Evolutionary conservation across 345 rosid species (phyloP), one percentile per base, ranked within the genome.

Genomic region (Ailanthus altissimus): DNA sequence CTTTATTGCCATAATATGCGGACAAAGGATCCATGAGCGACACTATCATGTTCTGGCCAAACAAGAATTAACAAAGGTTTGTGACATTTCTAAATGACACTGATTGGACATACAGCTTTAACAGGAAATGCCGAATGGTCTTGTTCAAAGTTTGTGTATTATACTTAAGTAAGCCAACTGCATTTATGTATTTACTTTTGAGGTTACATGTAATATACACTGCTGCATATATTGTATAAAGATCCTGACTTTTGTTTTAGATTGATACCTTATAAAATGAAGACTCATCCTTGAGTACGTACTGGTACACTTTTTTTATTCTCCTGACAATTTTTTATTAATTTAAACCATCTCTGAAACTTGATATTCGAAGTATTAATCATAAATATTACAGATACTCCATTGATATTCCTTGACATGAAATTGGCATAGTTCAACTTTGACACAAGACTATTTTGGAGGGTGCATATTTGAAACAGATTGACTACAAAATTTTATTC

Each of bases 1-100:
- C 85, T 94, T 97, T 87, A 97, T 97, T 42, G 98, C 98, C 72
- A 97, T 97, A 76, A 97, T 97, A 84, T 97, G 99, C 81, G 99
- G 99, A 70, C 99, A 97, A 83, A 88, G 89, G 91, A 97, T 97
- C 74, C 94, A 84, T 75, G 99, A 97, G 81, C 92, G 99, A 32
- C 99, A 97, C 75, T 93, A 97, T 79, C 99, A 97, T 59, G 89
- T 97, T 79, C 98, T 97, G 57, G 99, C 97, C 75, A 97, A 94
- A 79, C 98, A 97, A 89, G 99, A 94, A 86, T 89, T 97, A 70
- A 97, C 99, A 53, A 94, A 91, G 98, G 99, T 97, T 42, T 67
- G 25, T 40, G 21, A 68, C 51, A 47, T 74, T 50, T 62, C 23
- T 36, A 28, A 20, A 43, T 67, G 25, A 46, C 58, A 25, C 46